Evolutionary conservation across 768 basidiomycete species (phyloP), one percentile per base, ranked within the genome.

Genomic region (Sistotremastrum niveocremeum): DNA sequence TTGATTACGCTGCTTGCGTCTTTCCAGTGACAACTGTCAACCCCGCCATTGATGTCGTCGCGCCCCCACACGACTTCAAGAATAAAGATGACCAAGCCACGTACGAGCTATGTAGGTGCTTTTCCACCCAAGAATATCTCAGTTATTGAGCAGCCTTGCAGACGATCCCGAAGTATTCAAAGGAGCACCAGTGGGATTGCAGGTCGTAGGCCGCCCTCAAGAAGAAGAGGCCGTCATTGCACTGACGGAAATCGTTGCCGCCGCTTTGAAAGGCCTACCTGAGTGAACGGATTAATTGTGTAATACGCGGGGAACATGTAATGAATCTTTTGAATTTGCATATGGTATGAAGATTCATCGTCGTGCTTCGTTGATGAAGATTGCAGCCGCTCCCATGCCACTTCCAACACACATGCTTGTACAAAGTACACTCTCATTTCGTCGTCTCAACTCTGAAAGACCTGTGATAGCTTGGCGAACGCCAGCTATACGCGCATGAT

Each of bases 381-480:
- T 72, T 3, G 77, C 78, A 1, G 84, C 84, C 10, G 85, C 84
- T 5, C 85, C 88, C 89, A 91, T 89, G 11, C 89, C 89, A 55
- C 81, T 84, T 20, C 90, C 90, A 44, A 68, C 59, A 54, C 77
- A 80, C 78, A 79, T 79, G 47, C 83, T 85, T 2, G 89, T 91
- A 55, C 84, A 84, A 47, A 94, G 70, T 28, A 94, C 57, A 30
- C 73, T 70, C 46, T 73, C 76, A 47, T 79, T 72, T 48, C 70
- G 74, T 37, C 89, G 70, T 54, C 75, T 77, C 35, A 90, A 71
- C 58, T 93, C 79, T 2, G 83, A 77, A 6, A 94, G 71, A n/a
- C 83, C 90, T 3, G 90, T 91, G 2, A 86, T 82, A 28, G 89
- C 77, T 62, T 91, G 89, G 31, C 90, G 79, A 29, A 81, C 68